phyloP scores from a whole-genome alignment of 2,329 filamentous ascomycete genomes.

The Verticillium longisporum region DNA sequence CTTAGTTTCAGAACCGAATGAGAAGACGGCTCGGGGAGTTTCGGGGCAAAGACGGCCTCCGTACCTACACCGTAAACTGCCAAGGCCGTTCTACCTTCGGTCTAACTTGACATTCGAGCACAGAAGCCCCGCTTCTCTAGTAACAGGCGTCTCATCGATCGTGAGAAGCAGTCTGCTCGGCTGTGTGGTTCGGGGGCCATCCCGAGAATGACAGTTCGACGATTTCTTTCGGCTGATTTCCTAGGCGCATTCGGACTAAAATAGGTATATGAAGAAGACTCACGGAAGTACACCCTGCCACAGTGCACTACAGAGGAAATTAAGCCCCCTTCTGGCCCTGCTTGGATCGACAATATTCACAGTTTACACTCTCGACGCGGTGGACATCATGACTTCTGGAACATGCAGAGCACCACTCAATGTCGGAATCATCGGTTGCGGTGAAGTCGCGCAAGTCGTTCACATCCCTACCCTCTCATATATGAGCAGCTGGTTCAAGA shows the following conservation, averaged over 20 bases:
- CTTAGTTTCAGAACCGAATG: background rate
- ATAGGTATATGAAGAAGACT: too few species aligned
- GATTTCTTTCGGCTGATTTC: too few species aligned
- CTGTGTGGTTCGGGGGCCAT: background rate
- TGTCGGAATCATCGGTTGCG: constrained; percentile 3
- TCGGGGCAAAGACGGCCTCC: background rate
- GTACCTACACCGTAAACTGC: background rate
- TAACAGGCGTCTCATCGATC: background rate
- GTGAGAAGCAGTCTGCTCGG: too few species aligned
- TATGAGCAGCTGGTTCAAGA: constrained; percentile 1
- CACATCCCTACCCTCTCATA: constrained; percentile 2
- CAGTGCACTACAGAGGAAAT: too few species aligned
- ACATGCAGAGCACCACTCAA: background rate
- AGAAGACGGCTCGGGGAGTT: background rate
- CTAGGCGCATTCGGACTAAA: too few species aligned
- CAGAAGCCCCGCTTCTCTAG: background rate
- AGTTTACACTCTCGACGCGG: background rate
- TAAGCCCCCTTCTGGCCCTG: too few species aligned
- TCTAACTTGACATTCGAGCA: too few species aligned
- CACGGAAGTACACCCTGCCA: too few species aligned
- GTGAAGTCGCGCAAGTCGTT: constrained; percentile 5
- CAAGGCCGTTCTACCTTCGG: background rate
- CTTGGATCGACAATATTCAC: too few species aligned
- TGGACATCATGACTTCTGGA: background rate
- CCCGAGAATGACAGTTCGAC: too few species aligned